Evolutionary conservation across 2,329 filamentous ascomycete species (phyloP).

Genomic region (Achaetomium macrosporum): DNA sequence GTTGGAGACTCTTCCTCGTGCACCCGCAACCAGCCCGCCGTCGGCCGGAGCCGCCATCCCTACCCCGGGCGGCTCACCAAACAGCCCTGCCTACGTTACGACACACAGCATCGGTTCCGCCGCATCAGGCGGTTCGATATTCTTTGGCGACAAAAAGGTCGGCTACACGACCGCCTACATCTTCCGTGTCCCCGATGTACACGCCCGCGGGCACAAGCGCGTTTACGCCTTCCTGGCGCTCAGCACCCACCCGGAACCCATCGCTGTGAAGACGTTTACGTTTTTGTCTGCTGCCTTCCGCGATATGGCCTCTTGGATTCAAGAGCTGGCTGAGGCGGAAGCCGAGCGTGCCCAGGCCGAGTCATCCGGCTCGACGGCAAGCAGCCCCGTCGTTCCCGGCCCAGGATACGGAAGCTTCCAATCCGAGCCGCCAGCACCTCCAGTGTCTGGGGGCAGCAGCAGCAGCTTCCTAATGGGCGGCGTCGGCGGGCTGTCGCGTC

Average conservation of each 20-base stretch:
- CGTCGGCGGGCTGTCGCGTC: conserved; percentile 48
- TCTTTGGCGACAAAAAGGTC: conserved; percentile 59
- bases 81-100: conserved; percentile 44
- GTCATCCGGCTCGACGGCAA: conserved; percentile 29
- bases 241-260: conserved; percentile 58
- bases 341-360: conserved; percentile 49
- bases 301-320: conserved; percentile 61
- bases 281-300: conserved; percentile 57
- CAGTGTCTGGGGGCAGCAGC: conserved; percentile 32
- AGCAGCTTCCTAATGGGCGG: conserved; percentile 54
- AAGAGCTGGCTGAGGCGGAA: conserved; percentile 57
- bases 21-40: conserved; percentile 33
- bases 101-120: conserved; percentile 49
- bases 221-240: conserved; percentile 63
- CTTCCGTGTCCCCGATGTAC: conserved; percentile 62
- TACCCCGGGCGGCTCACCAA: conserved; percentile 32
- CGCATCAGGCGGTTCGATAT: conserved; percentile 59
- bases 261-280: conserved; percentile 61
- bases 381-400: conserved; percentile 35
- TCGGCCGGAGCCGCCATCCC: conserved; percentile 32
- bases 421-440: conserved; percentile 19
- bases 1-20: conserved; percentile 58
- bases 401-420: conserved; percentile 37
- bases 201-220: conserved; percentile 62
- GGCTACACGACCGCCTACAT: conserved; percentile 67